Evolutionary conservation across 805 yeast species (phyloP), one percentile per base, ranked within the genome.

Genomic region (Suhomyces sp.): DNA sequence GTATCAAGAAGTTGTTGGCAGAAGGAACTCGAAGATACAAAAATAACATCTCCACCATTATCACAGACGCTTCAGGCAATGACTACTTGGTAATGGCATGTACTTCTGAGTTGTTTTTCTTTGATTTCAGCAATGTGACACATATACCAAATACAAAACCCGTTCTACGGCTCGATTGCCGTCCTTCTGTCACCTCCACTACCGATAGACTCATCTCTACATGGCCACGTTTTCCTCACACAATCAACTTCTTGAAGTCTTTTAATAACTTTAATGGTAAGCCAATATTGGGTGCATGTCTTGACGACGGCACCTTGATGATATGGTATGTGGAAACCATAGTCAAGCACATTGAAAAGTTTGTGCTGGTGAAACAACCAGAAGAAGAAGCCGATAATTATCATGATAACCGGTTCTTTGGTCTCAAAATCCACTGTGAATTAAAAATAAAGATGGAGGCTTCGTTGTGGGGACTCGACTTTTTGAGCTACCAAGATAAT

Each of bases 401-500:
- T 29, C 29, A 37, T 3, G 44, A 49, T 4, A 50, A 29, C 9
- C 17, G 57, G 55, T 65, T 56, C 52, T 59, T 40, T 55, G 66
- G 62, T 7, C 49, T 62, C 9, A 57, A 57, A 27, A 50, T 67
- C 1, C 53, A 57, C 5, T 62, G 73, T 2, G 69, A 62, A 19
- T 59, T 66, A 33, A 60, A 57, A 22, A 50, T 78, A 3, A 67
- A 64, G 29, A 57, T 78, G 45, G 67, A 67, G 5, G 65, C 78
- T 1, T 81, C 87, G 1, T 81, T 78, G 1, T 86, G 91, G 91
- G 88, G 89, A 0, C 57, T 82, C 17, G 87, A 83, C 58, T 64
- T 78, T 37, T 56, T 64, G 24, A 24, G 33, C 6, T 57, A 54
- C 33, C 3, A 20, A 1, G 55, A 53, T 27, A 12, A 20, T 5